phyloP scores from a whole-genome alignment of 192 early-diverging fungal genomes.

The Rhizophlyctis rosea region DNA sequence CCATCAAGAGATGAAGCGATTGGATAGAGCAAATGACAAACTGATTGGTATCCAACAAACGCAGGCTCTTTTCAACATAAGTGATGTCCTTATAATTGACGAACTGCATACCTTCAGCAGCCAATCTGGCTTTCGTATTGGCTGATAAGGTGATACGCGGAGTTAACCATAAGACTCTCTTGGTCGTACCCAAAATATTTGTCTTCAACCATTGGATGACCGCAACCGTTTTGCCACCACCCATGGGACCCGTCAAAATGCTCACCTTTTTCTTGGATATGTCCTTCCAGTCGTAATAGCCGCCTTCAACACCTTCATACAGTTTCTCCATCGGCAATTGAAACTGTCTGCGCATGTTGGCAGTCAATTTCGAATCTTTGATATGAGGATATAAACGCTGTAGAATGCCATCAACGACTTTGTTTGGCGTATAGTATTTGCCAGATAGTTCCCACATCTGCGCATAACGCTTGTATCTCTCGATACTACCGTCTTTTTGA shows the following conservation, averaged over 20 bases:
- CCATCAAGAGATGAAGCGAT: constrained; percentile 12
- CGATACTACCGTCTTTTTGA: neutral
- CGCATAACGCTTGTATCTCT: constrained; percentile 5
- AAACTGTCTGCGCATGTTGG: neutral
- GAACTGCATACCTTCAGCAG: neutral
- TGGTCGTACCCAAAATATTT: no score
- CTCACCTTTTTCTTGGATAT: constrained; percentile 1
- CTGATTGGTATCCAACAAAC: neutral
- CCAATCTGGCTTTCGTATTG: constrained; percentile 7
- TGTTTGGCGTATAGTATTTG: neutral
- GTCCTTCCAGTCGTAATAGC: neutral
- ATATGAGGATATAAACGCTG: constrained; percentile 10
- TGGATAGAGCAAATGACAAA: constrained; percentile 22
- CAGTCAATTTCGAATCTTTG: neutral
- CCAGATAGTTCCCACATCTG: neutral
- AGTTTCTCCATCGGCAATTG: neutral
- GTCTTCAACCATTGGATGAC: constrained; percentile 10
- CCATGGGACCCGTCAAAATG: constrained; percentile 14
- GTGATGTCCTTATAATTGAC: constrained; percentile 17
- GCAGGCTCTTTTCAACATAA: neutral
- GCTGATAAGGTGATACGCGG: constrained; percentile 17
- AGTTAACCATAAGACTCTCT: constrained; percentile 10
- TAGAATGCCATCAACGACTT: neutral
- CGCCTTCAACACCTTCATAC: neutral
- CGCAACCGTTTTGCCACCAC: constrained; percentile 14